Evolutionary conservation across 1,284 basidiomycete genomes (phyloP).

Genomic region (Coniophora puteana): DNA sequence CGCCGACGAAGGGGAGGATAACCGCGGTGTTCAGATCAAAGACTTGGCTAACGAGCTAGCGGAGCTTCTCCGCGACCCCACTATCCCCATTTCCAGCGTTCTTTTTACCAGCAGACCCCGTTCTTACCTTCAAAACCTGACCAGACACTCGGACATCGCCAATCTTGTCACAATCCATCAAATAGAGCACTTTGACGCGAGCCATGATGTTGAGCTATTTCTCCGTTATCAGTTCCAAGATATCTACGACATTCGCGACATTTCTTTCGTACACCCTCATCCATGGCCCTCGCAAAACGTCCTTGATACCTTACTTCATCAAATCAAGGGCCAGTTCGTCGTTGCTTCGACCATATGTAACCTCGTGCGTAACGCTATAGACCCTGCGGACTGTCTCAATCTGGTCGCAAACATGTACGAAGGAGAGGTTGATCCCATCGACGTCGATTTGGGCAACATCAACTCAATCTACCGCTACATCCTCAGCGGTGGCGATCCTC

Average conservation of each 20-base stretch:
- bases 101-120: slow-evolving; percentile 16
- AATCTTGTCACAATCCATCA: slow-evolving; percentile 10
- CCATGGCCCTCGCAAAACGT: slow-evolving; percentile 22
- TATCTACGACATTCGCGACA: slow-evolving; percentile 10
- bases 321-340: slow-evolving; percentile 23
- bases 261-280: slow-evolving; percentile 14
- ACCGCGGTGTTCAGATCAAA: slow-evolving; percentile 8
- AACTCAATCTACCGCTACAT: too few relatives aligned
- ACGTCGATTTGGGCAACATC: too few relatives aligned
- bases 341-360: slow-evolving; percentile 22
- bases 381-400: too few relatives aligned
- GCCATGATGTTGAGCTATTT: slow-evolving; percentile 17
- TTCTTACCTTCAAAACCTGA: slow-evolving; percentile 12
- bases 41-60: slow-evolving; percentile 15
- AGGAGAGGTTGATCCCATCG: too few relatives aligned
- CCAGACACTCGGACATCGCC: slow-evolving; percentile 5
- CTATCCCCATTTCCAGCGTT: slow-evolving; percentile 16
- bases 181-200: slow-evolving; percentile 14
- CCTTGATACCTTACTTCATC: slow-evolving; percentile 16
- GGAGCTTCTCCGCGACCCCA: slow-evolving; percentile 6
- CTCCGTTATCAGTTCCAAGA: slow-evolving; percentile 11
- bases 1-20: slow-evolving; percentile 22
- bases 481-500: too few relatives aligned
- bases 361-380: slow-evolving; percentile 14
- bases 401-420: too few relatives aligned